Conservation (phyloP, 176 grass and related monocot species). For the Aegilops speltoides region DNA sequence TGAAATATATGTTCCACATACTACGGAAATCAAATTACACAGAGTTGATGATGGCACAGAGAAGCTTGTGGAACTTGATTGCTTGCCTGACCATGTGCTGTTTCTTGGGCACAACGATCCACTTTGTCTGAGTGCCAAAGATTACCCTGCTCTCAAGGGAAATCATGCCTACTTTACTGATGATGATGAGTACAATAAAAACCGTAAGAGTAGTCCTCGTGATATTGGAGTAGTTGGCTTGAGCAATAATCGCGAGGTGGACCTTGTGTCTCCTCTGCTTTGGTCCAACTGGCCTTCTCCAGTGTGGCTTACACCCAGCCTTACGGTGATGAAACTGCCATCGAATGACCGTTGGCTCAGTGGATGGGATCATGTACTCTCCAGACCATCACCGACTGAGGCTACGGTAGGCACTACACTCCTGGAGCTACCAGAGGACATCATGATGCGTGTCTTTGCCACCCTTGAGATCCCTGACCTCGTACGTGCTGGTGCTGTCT, state of each 20-base stretch:
- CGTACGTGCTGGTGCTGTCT: background rate
- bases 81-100: background rate
- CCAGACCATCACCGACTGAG: background rate
- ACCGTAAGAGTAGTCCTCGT: background rate
- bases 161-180: conserved; percentile 8
- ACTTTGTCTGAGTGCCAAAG: background rate
- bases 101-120: background rate
- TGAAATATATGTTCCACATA: too few species aligned
- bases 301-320: background rate
- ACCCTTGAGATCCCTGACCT: background rate
- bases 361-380: too few species aligned
- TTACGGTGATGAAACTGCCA: background rate
- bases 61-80: background rate
- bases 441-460: background rate
- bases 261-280: background rate
- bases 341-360: background rate
- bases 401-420: background rate
- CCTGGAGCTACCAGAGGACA: background rate
- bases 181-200: too few species aligned
- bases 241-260: background rate
- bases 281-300: background rate
- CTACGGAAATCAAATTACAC: background rate
- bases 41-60: background rate
- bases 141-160: background rate
- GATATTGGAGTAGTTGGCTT: background rate